These are phyloP conservation scores for Stagonosporopsis chrysanthemi DNA, from an alignment of 2,329 filamentous ascomycete species.

Conservation along the genomic window DNA sequence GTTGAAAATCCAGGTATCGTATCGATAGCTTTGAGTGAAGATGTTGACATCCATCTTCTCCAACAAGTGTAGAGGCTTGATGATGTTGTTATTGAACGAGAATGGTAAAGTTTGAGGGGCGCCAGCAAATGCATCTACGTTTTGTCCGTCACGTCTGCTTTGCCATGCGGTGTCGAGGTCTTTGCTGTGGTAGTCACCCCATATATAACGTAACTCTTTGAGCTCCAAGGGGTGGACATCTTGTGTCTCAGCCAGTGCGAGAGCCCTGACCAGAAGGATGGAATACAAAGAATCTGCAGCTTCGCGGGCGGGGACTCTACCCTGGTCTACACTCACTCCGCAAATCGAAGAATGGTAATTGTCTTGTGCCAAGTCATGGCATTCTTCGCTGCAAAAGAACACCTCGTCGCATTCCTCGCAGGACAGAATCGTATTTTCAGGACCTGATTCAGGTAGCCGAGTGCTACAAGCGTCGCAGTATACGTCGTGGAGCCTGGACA, in stretches of 20 bases:
- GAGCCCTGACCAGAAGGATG: conserved; percentile 64
- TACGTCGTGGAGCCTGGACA: conserved; percentile 84
- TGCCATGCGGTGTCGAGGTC: conserved; percentile 35
- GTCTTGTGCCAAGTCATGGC: conserved; percentile 62
- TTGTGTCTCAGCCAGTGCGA: conserved; percentile 69
- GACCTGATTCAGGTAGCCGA: conserved; percentile 63
- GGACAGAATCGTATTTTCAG: conserved; percentile 43
- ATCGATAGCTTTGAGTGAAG: conserved; percentile 62
- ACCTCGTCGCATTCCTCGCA: conserved; percentile 65
- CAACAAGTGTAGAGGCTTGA: conserved; percentile 76
- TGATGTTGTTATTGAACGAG: conserved; percentile 77
- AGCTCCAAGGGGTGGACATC: conserved; percentile 65
- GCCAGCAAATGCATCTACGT: conserved; percentile 31
- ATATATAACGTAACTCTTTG: conserved; percentile 68
- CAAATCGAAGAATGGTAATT: conserved; percentile 67
- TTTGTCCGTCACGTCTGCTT: conserved; percentile 20
- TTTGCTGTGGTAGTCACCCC: conserved; percentile 65
- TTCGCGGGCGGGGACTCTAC: conserved; percentile 63
- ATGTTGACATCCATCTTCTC: conserved; percentile 87
- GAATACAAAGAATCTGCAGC: conserved; percentile 68
- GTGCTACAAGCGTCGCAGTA: conserved; percentile 90
- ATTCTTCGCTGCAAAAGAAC: conserved; percentile 67
- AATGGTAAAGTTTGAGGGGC: conserved; percentile 72
- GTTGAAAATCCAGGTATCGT: conserved; percentile 86
- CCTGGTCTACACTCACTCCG: conserved; percentile 62